Percentiles rank a stretch among this genome's conserved stretches.
phyloP scores from a whole-genome alignment of 257 asterid species.

The Verbascum thapsus region DNA sequence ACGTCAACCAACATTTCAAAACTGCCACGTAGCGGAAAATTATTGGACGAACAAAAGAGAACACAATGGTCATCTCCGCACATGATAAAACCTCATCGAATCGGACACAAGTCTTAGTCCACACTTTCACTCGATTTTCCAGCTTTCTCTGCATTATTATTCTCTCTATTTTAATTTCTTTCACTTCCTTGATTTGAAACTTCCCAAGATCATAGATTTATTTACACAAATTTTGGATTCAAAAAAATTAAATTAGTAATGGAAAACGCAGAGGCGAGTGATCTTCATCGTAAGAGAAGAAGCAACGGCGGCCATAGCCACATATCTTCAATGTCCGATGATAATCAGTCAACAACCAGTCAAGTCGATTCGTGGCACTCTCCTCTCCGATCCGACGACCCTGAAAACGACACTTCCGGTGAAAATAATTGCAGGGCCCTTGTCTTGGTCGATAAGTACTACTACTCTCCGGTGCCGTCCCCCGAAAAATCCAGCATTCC shows the following conservation, averaged over 20 bases:
- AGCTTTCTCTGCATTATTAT: not conserved
- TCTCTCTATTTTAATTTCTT: slow-evolving; percentile 15
- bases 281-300: slow-evolving; percentile 29
- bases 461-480: slow-evolving; percentile 45
- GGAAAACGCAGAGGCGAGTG: slow-evolving; percentile 41
- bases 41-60: slow-evolving; percentile 7
- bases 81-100: slow-evolving; percentile 12
- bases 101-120: slow-evolving; percentile 25
- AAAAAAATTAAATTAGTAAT: slow-evolving; percentile 4
- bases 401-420: slow-evolving; percentile 33
- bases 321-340: slow-evolving; percentile 75
- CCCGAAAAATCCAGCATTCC: slow-evolving; percentile 38
- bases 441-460: slow-evolving; percentile 50
- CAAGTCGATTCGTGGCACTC: slow-evolving; percentile 81
- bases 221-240: no score
- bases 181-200: not conserved
- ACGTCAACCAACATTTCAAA: not conserved
- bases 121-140: slow-evolving; percentile 6
- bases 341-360: slow-evolving; percentile 72
- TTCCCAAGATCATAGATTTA: not conserved
- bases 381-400: slow-evolving; percentile 70
- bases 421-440: slow-evolving; percentile 42
- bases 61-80: slow-evolving; percentile 1
- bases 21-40: not conserved
- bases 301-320: slow-evolving; percentile 60